phyloP scores from a whole-genome alignment of 495 filamentous ascomycete genomes.

The Ascobolus immersus region DNA sequence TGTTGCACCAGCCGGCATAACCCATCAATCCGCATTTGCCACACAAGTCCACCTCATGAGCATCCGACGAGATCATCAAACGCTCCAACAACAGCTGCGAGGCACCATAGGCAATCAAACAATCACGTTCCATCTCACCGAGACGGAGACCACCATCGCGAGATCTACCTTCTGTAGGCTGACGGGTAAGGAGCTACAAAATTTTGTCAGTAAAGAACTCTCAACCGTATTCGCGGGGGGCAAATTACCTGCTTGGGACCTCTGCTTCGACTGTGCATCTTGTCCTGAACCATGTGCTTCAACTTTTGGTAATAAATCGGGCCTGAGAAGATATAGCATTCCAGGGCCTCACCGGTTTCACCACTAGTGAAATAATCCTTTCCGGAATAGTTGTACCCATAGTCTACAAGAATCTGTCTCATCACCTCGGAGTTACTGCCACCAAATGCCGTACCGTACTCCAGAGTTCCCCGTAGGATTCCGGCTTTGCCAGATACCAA shows the following conservation, averaged over 20 bases:
- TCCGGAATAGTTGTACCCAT: conserved; percentile 84
- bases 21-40: conserved; percentile 84
- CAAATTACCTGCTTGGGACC: conserved; percentile 42
- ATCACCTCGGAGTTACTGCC: conserved; percentile 79
- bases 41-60: conserved; percentile 74
- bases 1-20: conserved; percentile 76
- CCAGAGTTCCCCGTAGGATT: conserved; percentile 50
- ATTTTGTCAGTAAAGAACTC: not conserved
- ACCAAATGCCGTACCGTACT: conserved; percentile 88
- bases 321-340: conserved; percentile 93
- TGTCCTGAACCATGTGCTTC: conserved; percentile 99
- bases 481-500: conserved; percentile 85
- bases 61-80: conserved; percentile 80
- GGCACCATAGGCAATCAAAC: conserved; percentile 83
- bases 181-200: conserved; percentile 49
- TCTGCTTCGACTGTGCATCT: conserved; percentile 88
- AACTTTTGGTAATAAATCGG: conserved; percentile 99
- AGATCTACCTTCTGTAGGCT: conserved; percentile 88
- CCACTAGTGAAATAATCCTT: conserved; percentile 90
- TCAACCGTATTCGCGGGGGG: not conserved
- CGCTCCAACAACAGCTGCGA: conserved; percentile 80
- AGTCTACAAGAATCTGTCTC: conserved; percentile 53
- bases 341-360: conserved; percentile 78
- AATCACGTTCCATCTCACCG: conserved; percentile 98
- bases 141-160: conserved; percentile 77